Evolutionary conservation across 1,284 basidiomycete species (phyloP), one percentile per base, ranked within the genome.

Genomic region (Puccinia hordei): DNA sequence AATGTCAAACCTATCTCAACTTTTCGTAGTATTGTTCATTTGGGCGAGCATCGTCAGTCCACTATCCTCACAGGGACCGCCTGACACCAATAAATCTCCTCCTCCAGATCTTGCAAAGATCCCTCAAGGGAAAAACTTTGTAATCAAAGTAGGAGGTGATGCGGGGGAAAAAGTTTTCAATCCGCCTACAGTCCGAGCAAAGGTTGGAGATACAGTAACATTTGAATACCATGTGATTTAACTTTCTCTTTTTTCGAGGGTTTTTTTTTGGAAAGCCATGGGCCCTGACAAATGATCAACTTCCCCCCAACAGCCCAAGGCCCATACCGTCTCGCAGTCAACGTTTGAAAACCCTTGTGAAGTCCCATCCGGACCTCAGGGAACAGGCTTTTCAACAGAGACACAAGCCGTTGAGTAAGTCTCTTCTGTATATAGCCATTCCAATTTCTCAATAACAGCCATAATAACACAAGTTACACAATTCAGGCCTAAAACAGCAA

Each of bases 311-410:
- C 38, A 79, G 76, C 53, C 63, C 0, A 71, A 79, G 35, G 51
- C 44, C 3, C 76, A 79, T 55, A 71, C 66, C n/a, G 76, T 79
- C 33, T 53, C 76, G 3, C 76, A 79, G 55, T 71, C 76, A 57
- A n/a, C 51, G 27, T 79, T 79, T 35, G 66, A 46, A 2, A 49
- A 30, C 38, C 76, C 76, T 2, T 79, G 76, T 30, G n/a, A 65
- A 22, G 33, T 69, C 8, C 17, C 46, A 22, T 10, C 2, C 15
- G 27, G 46, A n/a, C 35, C 76, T 19, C 22, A 71, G 19, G 61
- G 63, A 71, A 33, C n/a, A 41, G 76, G 76, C 13, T 79, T 79
- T 19, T 15, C 55, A n/a, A 59, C 76, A 22, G 66, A 51, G 2
- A 24, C 59, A 15, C 33, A 44, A 46, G 35, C 66, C 12, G 66